phyloP scores from a whole-genome alignment of 2,329 filamentous ascomycete species.

The Sporothrix humicola region DNA sequence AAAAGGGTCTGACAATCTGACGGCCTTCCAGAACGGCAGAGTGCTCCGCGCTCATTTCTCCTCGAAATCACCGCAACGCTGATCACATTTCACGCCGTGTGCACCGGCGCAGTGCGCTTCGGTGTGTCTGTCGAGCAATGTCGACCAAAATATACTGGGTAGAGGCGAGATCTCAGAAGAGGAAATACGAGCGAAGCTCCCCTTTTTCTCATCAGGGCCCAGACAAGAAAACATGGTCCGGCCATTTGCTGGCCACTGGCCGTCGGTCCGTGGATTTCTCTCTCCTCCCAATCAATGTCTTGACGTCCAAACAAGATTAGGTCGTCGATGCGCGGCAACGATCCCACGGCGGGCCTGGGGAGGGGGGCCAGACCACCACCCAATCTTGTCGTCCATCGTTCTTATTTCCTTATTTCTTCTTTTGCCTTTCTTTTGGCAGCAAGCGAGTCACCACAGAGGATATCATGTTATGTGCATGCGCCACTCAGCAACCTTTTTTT shows the following conservation, averaged over 20 bases:
- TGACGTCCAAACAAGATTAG: conserved; percentile 24
- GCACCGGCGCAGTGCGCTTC: conserved; percentile 8
- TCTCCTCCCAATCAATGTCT: background rate
- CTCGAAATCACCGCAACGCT: conserved; percentile 26
- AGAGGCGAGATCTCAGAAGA: too few relatives aligned
- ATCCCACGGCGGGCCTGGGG: conserved; percentile 3
- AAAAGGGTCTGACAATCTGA: background rate
- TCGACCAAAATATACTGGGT: conserved; percentile 3
- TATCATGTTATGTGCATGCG: conserved; percentile 2
- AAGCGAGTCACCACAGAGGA: conserved; percentile 8
- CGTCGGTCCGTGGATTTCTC: background rate
- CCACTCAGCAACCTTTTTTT: conserved; percentile 3
- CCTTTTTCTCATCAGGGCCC: background rate
- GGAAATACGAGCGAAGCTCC: background rate
- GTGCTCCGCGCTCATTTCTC: conserved; percentile 27
- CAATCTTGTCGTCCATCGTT: background rate
- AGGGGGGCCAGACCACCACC: background rate
- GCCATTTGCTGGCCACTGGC: conserved; percentile 2
- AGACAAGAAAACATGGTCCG: background rate
- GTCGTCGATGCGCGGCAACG: conserved; percentile 15
- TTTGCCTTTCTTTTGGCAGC: background rate
- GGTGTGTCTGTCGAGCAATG: background rate
- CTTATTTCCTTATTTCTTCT: background rate
- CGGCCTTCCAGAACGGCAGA: background rate
- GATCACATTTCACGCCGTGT: conserved; percentile 10